Evolutionary conservation across 352 stramenopile species (phyloP), one percentile per base, ranked within the genome.

Genomic region (Globisporangium ultimum): DNA sequence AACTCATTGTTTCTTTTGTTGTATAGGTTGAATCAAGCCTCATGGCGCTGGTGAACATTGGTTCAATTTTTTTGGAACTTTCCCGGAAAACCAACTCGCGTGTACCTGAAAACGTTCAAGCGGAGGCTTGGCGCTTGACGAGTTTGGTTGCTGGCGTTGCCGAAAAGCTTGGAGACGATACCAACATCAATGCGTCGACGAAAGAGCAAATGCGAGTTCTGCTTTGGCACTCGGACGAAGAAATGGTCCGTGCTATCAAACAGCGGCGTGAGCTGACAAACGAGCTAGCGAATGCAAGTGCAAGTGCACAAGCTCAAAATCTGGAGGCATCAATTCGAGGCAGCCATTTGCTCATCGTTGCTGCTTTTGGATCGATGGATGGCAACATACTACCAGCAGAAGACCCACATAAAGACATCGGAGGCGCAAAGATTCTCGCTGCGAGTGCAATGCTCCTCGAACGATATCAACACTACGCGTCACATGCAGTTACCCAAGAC

Each of bases 211-310:
- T 76, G 11, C 58, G 61, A 9, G 56, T 63, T 13, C 61, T 84
- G 17, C 53, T 84, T 12, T 81, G 74, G 74, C 68, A 78, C 32
- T 63, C 70, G 43, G 38, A 65, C 12, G 42, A 46, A 43, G 74
- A 84, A 12, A 72, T 84, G 70, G 45, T 76, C 14, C 70, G 74
- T 17, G 74, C 74, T 6, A 64, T 84, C 14, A 40, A 34, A 9
- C 67, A 84, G 48, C 74, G 74, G 1, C 46, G 48, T 8, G 46
- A 59, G 6, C 12, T 45, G 4, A 41, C 28, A 6, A 18, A 18
- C 10, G 43, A 22, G 15, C 12, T 56, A n/a, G 24, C 51, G 13
- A 48, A 15, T 5, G 58, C 51, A n/a, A 48, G 17, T 5, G 58
- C 51, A 15, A 20, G 32, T 6, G 41, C 18, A 32, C 24, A 57